These are phyloP conservation scores for Gynostemma pentaphyllum DNA, from an alignment of 306 rosid species.

Conservation along the genomic window DNA sequence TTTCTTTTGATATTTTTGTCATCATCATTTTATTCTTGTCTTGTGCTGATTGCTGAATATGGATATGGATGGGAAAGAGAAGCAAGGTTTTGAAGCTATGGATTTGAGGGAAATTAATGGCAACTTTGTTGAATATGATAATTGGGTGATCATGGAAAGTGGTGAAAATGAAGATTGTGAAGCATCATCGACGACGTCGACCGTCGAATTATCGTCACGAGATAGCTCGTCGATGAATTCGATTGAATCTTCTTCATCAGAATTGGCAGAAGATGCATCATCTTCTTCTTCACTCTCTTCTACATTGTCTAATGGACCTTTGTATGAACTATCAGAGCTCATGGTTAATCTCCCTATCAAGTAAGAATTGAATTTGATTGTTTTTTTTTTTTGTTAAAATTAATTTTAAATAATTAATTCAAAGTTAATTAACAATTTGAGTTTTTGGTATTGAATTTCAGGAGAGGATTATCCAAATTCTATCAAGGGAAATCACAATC, in stretches of 20 bases:
- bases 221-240: constrained; percentile 34
- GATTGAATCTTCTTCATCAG: constrained; percentile 26
- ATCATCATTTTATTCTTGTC: too few species aligned
- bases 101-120: constrained; percentile 10
- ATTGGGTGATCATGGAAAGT: constrained; percentile 25
- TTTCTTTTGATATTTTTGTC: not conserved
- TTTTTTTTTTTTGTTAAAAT: not conserved
- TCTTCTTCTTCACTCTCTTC: constrained; percentile 8
- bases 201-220: constrained; percentile 19
- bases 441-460: constrained; percentile 18
- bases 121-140: constrained; percentile 5
- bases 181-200: not conserved
- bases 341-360: constrained; percentile 70
- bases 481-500: constrained; percentile 81
- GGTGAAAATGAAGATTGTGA: constrained; percentile 4
- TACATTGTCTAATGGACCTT: constrained; percentile 38
- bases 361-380: constrained; percentile 22
- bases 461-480: constrained; percentile 79
- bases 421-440: not conserved
- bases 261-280: constrained; percentile 48
- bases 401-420: not conserved
- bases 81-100: constrained; percentile 7
- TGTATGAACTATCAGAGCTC: constrained; percentile 60
- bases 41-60: too few species aligned
- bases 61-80: constrained; percentile 11